Percentiles rank a stretch among this genome's conserved stretches.
These are phyloP conservation scores for Oldenlandia corymbosa DNA, from an alignment of 257 asterid genomes.

Conservation along the genomic window DNA sequence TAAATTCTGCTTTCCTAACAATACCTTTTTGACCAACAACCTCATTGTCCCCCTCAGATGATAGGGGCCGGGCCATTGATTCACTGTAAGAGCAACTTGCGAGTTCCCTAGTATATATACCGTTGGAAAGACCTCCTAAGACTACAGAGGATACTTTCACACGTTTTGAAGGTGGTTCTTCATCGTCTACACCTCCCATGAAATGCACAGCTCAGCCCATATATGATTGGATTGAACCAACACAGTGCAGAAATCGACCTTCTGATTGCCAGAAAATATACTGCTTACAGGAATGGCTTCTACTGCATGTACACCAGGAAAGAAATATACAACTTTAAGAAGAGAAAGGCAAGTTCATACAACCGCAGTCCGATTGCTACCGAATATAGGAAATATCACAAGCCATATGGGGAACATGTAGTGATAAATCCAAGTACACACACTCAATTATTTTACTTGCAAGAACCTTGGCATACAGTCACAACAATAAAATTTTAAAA, in stretches of 20 bases:
- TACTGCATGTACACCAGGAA: conserved; percentile 13
- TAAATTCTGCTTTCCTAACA: conserved; percentile 63
- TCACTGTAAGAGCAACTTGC: conserved; percentile 46
- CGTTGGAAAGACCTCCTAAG: conserved; percentile 44
- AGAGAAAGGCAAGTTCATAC: too few species aligned
- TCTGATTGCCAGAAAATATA: conserved; percentile 18
- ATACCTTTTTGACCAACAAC: conserved; percentile 67
- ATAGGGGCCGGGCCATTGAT: conserved; percentile 60
- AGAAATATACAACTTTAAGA: too few species aligned
- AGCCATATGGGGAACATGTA: too few species aligned
- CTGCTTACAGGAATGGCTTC: background rate
- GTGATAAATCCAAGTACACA: too few species aligned
- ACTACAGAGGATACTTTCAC: conserved; percentile 54
- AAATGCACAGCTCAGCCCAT: conserved; percentile 80
- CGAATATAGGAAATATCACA: conserved; percentile 12
- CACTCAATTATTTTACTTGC: background rate
- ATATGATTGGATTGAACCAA: conserved; percentile 30
- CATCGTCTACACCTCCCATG: conserved; percentile 89
- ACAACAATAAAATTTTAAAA: background rate
- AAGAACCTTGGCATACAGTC: background rate
- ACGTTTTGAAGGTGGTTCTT: conserved; percentile 80
- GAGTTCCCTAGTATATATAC: conserved; percentile 40
- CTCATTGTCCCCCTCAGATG: conserved; percentile 55
- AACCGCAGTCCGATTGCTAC: background rate
- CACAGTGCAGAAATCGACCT: conserved; percentile 10